A percentile compares a stretch with the other conserved stretches of the same genome.
These are phyloP conservation scores for Liquidambar formosana DNA, from an alignment of 164 flowering plant species.

Conservation along the genomic window DNA sequence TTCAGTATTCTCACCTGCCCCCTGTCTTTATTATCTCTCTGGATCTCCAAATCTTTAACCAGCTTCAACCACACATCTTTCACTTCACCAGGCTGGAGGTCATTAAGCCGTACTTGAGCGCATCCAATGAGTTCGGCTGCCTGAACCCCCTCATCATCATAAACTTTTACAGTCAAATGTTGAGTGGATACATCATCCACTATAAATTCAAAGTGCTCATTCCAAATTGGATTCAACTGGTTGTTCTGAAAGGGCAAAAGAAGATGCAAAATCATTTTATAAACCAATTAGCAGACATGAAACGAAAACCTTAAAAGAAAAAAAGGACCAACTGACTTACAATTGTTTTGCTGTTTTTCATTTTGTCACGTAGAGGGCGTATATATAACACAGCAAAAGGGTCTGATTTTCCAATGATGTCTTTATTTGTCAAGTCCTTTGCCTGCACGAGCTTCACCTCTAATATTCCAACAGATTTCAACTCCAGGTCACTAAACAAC, in stretches of 20 bases:
- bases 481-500: constrained; percentile 74
- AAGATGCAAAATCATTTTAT: background rate
- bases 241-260: constrained; percentile 63
- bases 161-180: constrained; percentile 75
- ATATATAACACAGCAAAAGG: constrained; percentile 85
- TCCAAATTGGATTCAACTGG: constrained; percentile 94
- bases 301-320: background rate
- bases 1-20: constrained; percentile 67
- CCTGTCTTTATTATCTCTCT: constrained; percentile 86
- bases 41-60: constrained; percentile 95
- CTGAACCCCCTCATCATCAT: constrained; percentile 92
- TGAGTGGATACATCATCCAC: constrained; percentile 94
- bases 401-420: constrained; percentile 93
- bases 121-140: constrained; percentile 89
- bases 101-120: constrained; percentile 63
- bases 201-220: constrained; percentile 89
- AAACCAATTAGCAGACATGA: background rate
- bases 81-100: constrained; percentile 94
- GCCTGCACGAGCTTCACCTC: constrained; percentile 99
- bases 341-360: constrained; percentile 79
- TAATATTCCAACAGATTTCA: constrained; percentile 88
- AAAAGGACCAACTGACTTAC: constrained; percentile 40
- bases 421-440: constrained; percentile 85
- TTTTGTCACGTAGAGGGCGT: constrained; percentile 84
- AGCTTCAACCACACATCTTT: constrained; percentile 95